phyloP scores from a whole-genome alignment of 2,329 filamentous ascomycete genomes.

The Fusarium sp. region DNA sequence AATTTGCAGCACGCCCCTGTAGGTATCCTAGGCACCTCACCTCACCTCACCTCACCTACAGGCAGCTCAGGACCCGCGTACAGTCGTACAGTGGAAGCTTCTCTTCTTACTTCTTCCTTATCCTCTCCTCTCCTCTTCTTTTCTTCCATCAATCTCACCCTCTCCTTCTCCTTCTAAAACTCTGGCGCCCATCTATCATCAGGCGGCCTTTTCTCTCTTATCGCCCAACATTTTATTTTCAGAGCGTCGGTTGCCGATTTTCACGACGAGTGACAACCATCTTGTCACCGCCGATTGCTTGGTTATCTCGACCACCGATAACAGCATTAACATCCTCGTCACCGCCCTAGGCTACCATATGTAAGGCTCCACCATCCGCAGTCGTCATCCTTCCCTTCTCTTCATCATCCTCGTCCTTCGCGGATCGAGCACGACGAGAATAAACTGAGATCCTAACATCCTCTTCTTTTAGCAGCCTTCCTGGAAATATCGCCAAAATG shows the following conservation, averaged over 20 bases:
- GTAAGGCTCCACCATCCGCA: slow-evolving; percentile 38
- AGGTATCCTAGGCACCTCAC: neutral
- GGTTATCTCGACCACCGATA: slow-evolving; percentile 39
- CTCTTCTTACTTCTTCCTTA: slow-evolving; percentile 32
- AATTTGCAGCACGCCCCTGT: slow-evolving; percentile 13
- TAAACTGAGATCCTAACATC: neutral
- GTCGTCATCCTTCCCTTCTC: slow-evolving; percentile 26
- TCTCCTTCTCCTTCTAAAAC: slow-evolving; percentile 12
- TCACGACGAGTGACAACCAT: slow-evolving; percentile 35
- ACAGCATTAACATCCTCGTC: slow-evolving; percentile 35
- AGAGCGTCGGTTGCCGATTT: neutral
- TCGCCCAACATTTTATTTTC: neutral
- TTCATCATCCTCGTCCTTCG: slow-evolving; percentile 30
- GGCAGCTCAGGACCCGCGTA: slow-evolving; percentile 23
- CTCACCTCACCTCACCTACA: neutral
- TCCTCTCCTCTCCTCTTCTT: slow-evolving; percentile 19
- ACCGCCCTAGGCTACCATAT: slow-evolving; percentile 35
- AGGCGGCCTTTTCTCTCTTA: neutral
- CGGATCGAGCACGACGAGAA: slow-evolving; percentile 7
- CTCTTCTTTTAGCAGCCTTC: neutral
- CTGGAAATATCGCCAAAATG: slow-evolving; percentile 34
- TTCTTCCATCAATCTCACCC: slow-evolving; percentile 27
- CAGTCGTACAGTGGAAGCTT: slow-evolving; percentile 18
- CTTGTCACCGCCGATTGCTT: slow-evolving; percentile 37
- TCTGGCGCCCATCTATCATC: neutral